Conservation (phyloP, 1,284 basidiomycete species). For the Microbotryum scabiosae region DNA sequence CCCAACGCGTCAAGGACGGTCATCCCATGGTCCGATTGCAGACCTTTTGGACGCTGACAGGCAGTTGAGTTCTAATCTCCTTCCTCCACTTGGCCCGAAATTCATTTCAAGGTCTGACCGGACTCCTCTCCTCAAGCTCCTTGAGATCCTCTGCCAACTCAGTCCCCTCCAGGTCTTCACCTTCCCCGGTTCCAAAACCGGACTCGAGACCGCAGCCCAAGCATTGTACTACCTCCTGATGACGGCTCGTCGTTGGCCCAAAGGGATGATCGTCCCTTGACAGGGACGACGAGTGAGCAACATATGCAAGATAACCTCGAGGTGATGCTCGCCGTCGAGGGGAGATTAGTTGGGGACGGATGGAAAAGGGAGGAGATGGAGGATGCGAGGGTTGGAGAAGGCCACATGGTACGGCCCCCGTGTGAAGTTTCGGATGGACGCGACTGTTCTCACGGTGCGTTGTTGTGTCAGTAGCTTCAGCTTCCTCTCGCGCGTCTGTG, state of each 20-base stretch:
- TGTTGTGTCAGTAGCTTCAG: too few species aligned
- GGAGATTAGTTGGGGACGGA: slow-evolving; percentile 33
- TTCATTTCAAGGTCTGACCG: slow-evolving; percentile 32
- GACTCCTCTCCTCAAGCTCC: neutral
- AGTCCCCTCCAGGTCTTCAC: too few species aligned
- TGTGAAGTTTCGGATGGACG: too few species aligned
- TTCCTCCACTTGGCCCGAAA: slow-evolving; percentile 46
- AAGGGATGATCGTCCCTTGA: slow-evolving; percentile 52
- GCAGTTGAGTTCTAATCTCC: slow-evolving; percentile 56
- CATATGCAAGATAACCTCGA: slow-evolving; percentile 59
- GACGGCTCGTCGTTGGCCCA: slow-evolving; percentile 46
- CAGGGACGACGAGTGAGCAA: slow-evolving; percentile 53
- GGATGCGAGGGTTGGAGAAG: too few species aligned
- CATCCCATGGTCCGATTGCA: slow-evolving; percentile 40
- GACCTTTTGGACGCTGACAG: slow-evolving; percentile 77
- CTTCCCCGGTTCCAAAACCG: too few species aligned
- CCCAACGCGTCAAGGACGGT: slow-evolving; percentile 7
- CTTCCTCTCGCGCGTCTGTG: too few species aligned
- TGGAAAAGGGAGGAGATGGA: too few species aligned
- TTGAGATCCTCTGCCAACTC: neutral
- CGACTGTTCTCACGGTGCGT: too few species aligned
- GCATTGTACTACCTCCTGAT: slow-evolving; percentile 54
- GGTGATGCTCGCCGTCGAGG: slow-evolving; percentile 42
- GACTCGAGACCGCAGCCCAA: slow-evolving; percentile 49
- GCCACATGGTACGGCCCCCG: too few species aligned